Base-by-base conservation (phyloP, 768 basidiomycete species). In the Mycena venus region DNA sequence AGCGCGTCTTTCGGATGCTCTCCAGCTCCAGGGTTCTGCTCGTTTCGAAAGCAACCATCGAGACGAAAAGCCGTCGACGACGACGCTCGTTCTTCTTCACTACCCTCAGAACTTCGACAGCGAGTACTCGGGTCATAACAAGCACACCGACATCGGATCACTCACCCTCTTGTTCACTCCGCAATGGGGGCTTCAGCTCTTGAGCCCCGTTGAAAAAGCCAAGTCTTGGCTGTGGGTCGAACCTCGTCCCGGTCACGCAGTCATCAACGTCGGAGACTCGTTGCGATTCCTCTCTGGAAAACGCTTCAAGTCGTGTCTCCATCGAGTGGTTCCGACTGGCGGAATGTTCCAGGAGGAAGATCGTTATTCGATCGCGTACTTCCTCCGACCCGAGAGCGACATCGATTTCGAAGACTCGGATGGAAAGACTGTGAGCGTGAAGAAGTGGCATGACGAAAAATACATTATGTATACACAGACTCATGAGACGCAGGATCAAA, bases 211-310 rank as follows among this genome's bases (percentile, higher is more conserved):
- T 21, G 55, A 49, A 10, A 60, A 40, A n/a, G 59, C 38, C 17
- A 53, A 49, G 44, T 44, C 72, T 44, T 73, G 72, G 72, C 51
- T 44, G 25, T 73, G 53, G 38, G 65, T 73, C 47, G 64, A 68
- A 49, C 72, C 36, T 38, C 36, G 36, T 38, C 36, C 36, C 36
- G 36, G 61, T 14, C 67, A 74, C 67, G 73, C 73, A 25, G 67
- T 68, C 29, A 74, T 74, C 67, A 74, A 74, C 61, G 67, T 74
- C 47, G 73, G 73, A 19, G 73, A 74, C 25, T 68, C 73, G 23
- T 47, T 74, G 58, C 73, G 73, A 29, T 74, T 74, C 73, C 67
- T 74, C 19, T 68, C 66, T 6, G 60, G 56, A 38, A 74, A 74
- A 58, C 36, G 44, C 32, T 51, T 74, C 11, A 40, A 25, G 42